phyloP scores from a whole-genome alignment of 352 stramenopile genomes.

The Phytophthora idaei region DNA sequence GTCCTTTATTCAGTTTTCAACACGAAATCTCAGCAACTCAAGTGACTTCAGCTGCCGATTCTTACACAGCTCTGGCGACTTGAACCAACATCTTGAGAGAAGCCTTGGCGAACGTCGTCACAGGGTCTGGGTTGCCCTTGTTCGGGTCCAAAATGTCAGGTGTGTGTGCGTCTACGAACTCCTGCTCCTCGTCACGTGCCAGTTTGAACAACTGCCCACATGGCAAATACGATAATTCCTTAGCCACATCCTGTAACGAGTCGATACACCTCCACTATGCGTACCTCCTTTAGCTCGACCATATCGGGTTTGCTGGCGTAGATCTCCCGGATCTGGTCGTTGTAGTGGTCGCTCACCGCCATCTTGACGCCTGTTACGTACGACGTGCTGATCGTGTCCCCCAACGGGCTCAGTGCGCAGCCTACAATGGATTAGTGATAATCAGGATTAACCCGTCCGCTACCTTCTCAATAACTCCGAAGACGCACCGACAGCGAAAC shows the following conservation, averaged over 20 bases:
- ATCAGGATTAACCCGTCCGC: neutral
- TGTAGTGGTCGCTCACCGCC: slow-evolving; percentile 87
- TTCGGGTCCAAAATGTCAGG: slow-evolving; percentile 50
- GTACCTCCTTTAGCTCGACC: slow-evolving; percentile 71
- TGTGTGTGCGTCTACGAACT: slow-evolving; percentile 67
- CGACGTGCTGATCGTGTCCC: slow-evolving; percentile 66
- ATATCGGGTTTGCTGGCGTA: slow-evolving; percentile 66
- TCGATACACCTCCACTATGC: neutral
- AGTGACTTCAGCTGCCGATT: neutral
- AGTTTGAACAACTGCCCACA: slow-evolving; percentile 70
- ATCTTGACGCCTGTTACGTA: slow-evolving; percentile 78
- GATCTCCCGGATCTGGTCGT: slow-evolving; percentile 90
- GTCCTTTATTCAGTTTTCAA: slow-evolving; percentile 17
- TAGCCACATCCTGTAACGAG: neutral
- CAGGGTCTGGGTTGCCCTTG: slow-evolving; percentile 40
- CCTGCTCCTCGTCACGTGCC: slow-evolving; percentile 73
- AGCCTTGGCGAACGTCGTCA: slow-evolving; percentile 58
- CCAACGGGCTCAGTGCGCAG: slow-evolving; percentile 49
- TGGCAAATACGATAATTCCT: neutral
- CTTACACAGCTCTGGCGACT: slow-evolving; percentile 50
- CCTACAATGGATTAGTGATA: slow-evolving; percentile 30
- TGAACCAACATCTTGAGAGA: slow-evolving; percentile 69
- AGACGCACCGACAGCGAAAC: slow-evolving; percentile 50
- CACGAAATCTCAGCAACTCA: slow-evolving; percentile 1
- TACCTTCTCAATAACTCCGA: neutral